phyloP scores from a whole-genome alignment of 257 asterid species.

The Solanum pinnatisectum region DNA sequence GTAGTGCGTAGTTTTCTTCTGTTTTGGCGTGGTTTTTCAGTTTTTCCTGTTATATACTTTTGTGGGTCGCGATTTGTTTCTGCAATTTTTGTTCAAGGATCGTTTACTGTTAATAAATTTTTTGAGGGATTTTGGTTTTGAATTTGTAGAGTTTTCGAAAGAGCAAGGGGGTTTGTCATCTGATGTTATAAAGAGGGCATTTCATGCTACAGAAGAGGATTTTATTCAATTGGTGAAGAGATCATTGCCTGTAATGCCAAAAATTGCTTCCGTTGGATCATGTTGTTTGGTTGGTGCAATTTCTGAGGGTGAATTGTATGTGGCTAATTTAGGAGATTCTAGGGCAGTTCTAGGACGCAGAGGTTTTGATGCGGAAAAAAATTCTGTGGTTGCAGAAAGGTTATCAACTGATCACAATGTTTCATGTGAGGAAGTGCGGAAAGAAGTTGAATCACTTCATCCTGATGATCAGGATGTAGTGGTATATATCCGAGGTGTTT shows the following conservation, averaged over 20 bases:
- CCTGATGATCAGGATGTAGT: slow-evolving; percentile 74
- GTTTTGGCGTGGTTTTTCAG: neutral
- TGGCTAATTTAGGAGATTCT: slow-evolving; percentile 91
- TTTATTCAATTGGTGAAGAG: slow-evolving; percentile 66
- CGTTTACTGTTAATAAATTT: neutral
- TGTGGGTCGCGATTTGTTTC: neutral
- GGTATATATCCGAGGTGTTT: slow-evolving; percentile 75
- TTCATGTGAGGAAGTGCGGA: slow-evolving; percentile 67
- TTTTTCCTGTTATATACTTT: neutral
- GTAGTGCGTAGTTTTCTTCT: neutral
- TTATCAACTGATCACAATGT: slow-evolving; percentile 90
- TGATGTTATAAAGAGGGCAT: slow-evolving; percentile 79
- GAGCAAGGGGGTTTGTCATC: slow-evolving; percentile 87
- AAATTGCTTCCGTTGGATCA: slow-evolving; percentile 84
- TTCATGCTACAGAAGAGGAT: slow-evolving; percentile 84
- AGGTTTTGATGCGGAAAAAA: slow-evolving; percentile 55
- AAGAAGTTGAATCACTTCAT: slow-evolving; percentile 87
- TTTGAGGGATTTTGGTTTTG: neutral
- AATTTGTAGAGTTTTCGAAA: slow-evolving; percentile 58
- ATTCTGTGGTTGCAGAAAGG: slow-evolving; percentile 67
- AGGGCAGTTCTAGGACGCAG: slow-evolving; percentile 91
- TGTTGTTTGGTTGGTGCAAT: slow-evolving; percentile 91
- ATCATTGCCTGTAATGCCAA: slow-evolving; percentile 52
- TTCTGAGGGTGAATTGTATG: slow-evolving; percentile 57
- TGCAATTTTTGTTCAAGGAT: neutral